phyloP scores from a whole-genome alignment of 148 eudicot species.

The Chenopodium formosanum region DNA sequence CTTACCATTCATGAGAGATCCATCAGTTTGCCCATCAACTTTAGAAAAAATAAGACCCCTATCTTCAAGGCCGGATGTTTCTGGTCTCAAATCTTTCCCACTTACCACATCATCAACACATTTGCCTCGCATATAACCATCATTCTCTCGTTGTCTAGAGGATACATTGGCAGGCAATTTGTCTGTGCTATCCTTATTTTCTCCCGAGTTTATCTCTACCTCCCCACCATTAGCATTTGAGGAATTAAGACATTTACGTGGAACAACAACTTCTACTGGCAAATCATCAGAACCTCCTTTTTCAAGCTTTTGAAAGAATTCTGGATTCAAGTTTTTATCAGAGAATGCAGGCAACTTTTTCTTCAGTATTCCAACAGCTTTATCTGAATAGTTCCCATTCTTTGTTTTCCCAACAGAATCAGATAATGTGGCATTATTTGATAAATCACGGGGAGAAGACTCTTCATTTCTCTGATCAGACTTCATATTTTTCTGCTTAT shows the following conservation, averaged over 20 bases:
- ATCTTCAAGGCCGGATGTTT: conserved; percentile 38
- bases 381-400: conserved; percentile 56
- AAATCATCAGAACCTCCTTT: conserved; percentile 63
- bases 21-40: conserved; percentile 54
- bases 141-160: conserved; percentile 46
- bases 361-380: conserved; percentile 72
- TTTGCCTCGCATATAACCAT: conserved; percentile 35
- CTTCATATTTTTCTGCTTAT: conserved; percentile 32
- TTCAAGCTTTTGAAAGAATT: conserved; percentile 91
- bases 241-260: conserved; percentile 60
- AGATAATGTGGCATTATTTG: conserved; percentile 37
- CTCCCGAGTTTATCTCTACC: conserved; percentile 36
- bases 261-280: conserved; percentile 87
- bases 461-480: conserved; percentile 40
- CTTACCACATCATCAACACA: conserved; percentile 35
- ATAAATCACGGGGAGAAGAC: conserved; percentile 43
- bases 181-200: conserved; percentile 38
- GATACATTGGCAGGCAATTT: conserved; percentile 28
- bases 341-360: conserved; percentile 74
- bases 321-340: conserved; percentile 87
- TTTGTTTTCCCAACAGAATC: conserved; percentile 49
- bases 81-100: conserved; percentile 41
- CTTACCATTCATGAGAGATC: conserved; percentile 57
- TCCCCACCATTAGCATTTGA: conserved; percentile 46
- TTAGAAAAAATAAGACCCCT: conserved; percentile 31